Conservation (phyloP, 2,329 filamentous ascomycete genomes). For the Xylariaceae sp. region DNA sequence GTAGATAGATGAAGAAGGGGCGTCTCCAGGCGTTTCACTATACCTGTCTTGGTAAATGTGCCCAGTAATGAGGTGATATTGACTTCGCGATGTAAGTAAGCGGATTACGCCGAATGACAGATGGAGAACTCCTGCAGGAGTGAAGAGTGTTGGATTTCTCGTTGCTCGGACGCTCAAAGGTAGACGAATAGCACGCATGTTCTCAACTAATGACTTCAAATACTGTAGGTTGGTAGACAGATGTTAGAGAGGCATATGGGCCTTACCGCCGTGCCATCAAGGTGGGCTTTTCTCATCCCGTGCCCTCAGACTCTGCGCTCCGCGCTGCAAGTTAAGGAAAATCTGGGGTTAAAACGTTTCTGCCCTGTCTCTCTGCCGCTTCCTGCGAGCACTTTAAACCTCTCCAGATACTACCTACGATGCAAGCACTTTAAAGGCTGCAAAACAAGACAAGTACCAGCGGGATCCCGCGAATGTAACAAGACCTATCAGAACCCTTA, state of each 20-base stretch:
- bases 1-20: conserved; percentile 6
- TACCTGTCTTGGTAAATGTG: neutral
- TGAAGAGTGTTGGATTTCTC: neutral
- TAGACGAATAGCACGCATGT: neutral
- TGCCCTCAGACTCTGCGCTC: conserved; percentile 2
- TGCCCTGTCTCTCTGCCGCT: neutral
- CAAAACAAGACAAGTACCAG: too few relatives aligned
- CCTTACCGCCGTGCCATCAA: conserved; percentile 15
- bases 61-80: conserved; percentile 3
- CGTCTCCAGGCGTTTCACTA: conserved; percentile 13
- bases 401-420: too few relatives aligned
- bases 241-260: neutral
- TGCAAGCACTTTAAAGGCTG: conserved; percentile 9
- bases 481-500: neutral
- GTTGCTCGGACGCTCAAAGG: conserved; percentile 3
- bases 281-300: conserved; percentile 4
- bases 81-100: conserved; percentile 2
- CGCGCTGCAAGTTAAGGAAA: conserved; percentile 2
- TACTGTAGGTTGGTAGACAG: neutral
- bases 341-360: conserved; percentile 17
- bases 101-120: neutral
- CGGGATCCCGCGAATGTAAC: conserved; percentile 3
- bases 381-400: conserved; percentile 25
- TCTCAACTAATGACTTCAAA: conserved; percentile 15
- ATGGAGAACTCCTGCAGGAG: conserved; percentile 4